Conservation (phyloP, 768 basidiomycete genomes). For the Rhodotorula graminis region DNA sequence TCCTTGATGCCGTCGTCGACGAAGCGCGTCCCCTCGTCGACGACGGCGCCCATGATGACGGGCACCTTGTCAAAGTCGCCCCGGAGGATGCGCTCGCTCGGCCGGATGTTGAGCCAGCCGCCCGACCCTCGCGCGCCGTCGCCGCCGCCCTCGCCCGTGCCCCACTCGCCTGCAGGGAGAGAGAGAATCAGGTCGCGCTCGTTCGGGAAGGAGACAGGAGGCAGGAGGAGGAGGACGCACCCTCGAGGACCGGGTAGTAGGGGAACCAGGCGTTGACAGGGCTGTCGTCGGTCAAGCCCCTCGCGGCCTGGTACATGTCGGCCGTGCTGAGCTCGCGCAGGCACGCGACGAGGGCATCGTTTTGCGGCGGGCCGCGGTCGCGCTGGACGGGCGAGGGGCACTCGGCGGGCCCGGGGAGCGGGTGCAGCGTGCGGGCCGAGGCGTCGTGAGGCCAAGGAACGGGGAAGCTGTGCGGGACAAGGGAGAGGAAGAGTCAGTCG, state of each 20-base stretch:
- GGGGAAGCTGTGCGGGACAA: slow-evolving; percentile 25
- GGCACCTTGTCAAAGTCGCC: slow-evolving; percentile 30
- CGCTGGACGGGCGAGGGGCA: slow-evolving; percentile 32
- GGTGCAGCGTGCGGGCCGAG: slow-evolving; percentile 30
- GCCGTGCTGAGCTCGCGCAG: slow-evolving; percentile 3
- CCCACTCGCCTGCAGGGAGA: slow-evolving; percentile 21
- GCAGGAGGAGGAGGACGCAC: neutral
- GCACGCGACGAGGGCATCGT: slow-evolving; percentile 27
- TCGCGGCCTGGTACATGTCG: slow-evolving; percentile 3
- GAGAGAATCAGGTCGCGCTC: neutral
- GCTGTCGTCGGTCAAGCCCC: slow-evolving; percentile 10
- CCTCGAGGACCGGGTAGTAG: slow-evolving; percentile 23
- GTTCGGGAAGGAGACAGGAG: too few relatives aligned
- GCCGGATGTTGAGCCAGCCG: slow-evolving; percentile 33
- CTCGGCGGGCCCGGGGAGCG: slow-evolving; percentile 19
- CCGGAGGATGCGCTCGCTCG: slow-evolving; percentile 23
- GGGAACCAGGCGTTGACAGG: slow-evolving; percentile 31
- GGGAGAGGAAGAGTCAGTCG: neutral
- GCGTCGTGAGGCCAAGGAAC: slow-evolving; percentile 38
- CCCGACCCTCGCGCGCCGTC: slow-evolving; percentile 20
- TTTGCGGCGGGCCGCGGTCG: slow-evolving; percentile 21
- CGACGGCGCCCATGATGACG: slow-evolving; percentile 29
- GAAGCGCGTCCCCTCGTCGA: slow-evolving; percentile 37
- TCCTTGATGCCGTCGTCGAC: neutral
- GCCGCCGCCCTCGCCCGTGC: neutral